Percentiles rank a stretch among this genome's conserved stretches.
Conservation (phyloP, 805 yeast genomes). For the Yueomyces sinensis region DNA sequence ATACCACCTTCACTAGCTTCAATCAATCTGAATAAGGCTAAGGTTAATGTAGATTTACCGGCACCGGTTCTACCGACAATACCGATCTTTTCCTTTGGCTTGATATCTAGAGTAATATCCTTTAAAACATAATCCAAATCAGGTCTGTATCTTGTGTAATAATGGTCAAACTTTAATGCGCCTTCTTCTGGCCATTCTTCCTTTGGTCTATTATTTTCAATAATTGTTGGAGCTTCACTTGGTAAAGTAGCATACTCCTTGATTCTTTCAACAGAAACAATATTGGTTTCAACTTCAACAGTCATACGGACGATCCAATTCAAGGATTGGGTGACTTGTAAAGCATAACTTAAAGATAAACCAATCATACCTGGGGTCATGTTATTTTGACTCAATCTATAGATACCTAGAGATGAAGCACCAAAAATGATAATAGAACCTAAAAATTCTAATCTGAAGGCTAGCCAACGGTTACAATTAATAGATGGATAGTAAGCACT, state of each 20-base stretch:
- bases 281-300: conserved; percentile 94
- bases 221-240: conserved; percentile 73
- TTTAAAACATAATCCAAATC: conserved; percentile 71
- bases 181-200: conserved; percentile 65
- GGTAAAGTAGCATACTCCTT: conserved; percentile 69
- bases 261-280: conserved; percentile 92
- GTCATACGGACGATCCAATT: conserved; percentile 99
- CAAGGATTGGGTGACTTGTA: conserved; percentile 83
- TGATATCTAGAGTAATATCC: conserved; percentile 47
- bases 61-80: conserved; percentile 98
- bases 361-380: conserved; percentile 90
- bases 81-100: conserved; percentile 76
- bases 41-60: conserved; percentile 77
- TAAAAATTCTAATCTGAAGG: conserved; percentile 81
- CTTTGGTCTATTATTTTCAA: conserved; percentile 56
- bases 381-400: conserved; percentile 51
- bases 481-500: conserved; percentile 86
- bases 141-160: conserved; percentile 74
- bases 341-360: conserved; percentile 81
- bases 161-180: conserved; percentile 49
- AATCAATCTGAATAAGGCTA: conserved; percentile 75
- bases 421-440: conserved; percentile 83
- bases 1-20: conserved; percentile 65
- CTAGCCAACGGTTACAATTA: conserved; percentile 94
- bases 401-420: conserved; percentile 71